Base-by-base conservation (phyloP, 2,329 filamentous ascomycete species). In the Westerdykella aurantiaca region DNA sequence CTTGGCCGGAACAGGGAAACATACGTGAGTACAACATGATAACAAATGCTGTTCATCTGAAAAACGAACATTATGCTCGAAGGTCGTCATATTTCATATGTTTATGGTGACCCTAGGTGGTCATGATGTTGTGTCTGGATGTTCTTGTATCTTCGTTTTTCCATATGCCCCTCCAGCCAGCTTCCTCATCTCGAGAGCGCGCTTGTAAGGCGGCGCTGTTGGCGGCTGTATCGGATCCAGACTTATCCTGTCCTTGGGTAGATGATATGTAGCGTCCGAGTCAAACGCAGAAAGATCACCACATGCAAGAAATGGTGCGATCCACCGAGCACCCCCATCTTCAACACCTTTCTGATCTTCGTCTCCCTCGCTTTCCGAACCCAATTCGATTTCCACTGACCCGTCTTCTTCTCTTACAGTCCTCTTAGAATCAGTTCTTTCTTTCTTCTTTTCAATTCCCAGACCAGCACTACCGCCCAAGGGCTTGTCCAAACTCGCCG, bases 241-340 rank as follows among this genome's bases (percentile, higher is more conserved):
- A 54, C 85, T 90, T 41, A 94, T 79, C 61, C 94, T 81, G 52
- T 89, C 86, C 47, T 90, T 85, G 0, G 93, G 90, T 14, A 98
- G 74, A 53, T 86, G 80, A 68, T 97, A 96, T 4, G 90, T 93
- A 4, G 93, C 91, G 73, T 98, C 93, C 0, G 91, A 89, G 71
- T 98, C 93, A 71, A 90, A 98, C 10, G 88, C 83, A 18, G 89
- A 94, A 42, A 98, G 76, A 69, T 98, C 93, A 37, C 93, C 93
- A 65, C 93, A 98, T n/a, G 93, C 90, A 58, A 98, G 79, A 64
- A 98, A 98, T 0, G 91, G 89, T 3, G 90, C 89, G 55, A 97
- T 91, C 89, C 91, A 97, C 40, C 85, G 74, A 23, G 74, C 67
- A 47, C 81, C 75, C 40, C 66, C 60, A 11, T 66, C 63, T 39